Base-by-base conservation (phyloP, 73 alveolate species). In the Paramecium pentaurelia region DNA sequence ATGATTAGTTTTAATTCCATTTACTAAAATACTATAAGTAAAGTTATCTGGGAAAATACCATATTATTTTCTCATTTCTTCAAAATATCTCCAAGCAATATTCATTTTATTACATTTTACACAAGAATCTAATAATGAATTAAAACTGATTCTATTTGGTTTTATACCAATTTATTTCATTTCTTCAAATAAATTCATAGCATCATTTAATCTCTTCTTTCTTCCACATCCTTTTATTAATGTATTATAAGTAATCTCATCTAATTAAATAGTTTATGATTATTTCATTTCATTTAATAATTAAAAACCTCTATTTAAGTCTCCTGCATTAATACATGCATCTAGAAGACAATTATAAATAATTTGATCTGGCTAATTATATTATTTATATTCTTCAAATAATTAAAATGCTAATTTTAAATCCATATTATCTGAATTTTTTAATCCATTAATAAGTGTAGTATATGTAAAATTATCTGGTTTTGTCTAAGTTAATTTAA, bases 381-480 rank as follows among this genome's bases (percentile, higher is more conserved):
- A 40, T 58, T 92, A 49, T 36, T 87, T 80, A 14, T 80, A 80
- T 80, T 80, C 91, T 3, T 80, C 89, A 77, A 77, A 80, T 27
- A 80, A 34, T 20, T 44, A 77, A 44, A 77, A 77, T 80, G 75
- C 91, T 4, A 80, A 80, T 80, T 25, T 80, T 7, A 80, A 42
- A 44, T 80, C 91, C 70, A 80, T 40, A 80, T 42, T 42, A 80
- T 80, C 91, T 22, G 32, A 30, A 22, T 70, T 94, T 92, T 93
- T 96, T 60, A 97, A 80, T 2, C 99, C 99, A 80, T 96, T 96
- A 60, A 97, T 96, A 47, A 97, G 95, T 22, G 98, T 96, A 2
- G 97, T 91, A 92, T 96, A 96, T 18, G 99, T 97, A 94, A 96
- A 96, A 94, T 97, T 97, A 93, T 96, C 98, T 11, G 98, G 99